phyloP scores from a whole-genome alignment of 495 filamentous ascomycete genomes.

The Staphylotrichum longicolle region DNA sequence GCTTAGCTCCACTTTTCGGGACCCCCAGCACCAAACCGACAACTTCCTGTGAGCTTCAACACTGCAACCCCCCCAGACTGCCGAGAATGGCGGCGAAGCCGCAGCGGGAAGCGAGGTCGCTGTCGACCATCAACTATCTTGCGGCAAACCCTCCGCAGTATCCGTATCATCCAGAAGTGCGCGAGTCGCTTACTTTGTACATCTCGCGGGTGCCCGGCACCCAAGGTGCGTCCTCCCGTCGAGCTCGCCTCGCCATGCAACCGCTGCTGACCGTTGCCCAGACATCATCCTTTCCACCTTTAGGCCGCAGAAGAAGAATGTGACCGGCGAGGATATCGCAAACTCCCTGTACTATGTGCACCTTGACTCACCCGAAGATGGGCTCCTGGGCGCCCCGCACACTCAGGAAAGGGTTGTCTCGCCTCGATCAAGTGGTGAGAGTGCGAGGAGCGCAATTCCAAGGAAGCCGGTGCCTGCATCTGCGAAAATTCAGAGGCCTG shows the following conservation, averaged over 20 bases:
- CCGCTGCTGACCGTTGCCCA: conserved; percentile 36
- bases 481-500: conserved; percentile 21
- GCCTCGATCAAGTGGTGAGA: conserved; percentile 49
- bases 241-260: conserved; percentile 3
- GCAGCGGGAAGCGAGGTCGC: conserved; percentile 73
- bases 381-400: conserved; percentile 48
- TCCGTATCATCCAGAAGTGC: conserved; percentile 64
- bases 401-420: conserved; percentile 41
- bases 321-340: conserved; percentile 82
- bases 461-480: conserved; percentile 44
- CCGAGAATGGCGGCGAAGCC: conserved; percentile 26
- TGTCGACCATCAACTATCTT: conserved; percentile 73
- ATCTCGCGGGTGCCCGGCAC: conserved; percentile 91
- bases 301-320: conserved; percentile 80
- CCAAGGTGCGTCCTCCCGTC: conserved; percentile 57
- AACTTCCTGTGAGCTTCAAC: neutral
- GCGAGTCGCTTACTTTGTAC: conserved; percentile 74
- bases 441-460: conserved; percentile 42
- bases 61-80: neutral
- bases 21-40: too few relatives aligned
- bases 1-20: too few relatives aligned
- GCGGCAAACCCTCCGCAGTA: conserved; percentile 85
- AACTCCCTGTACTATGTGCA: conserved; percentile 91
- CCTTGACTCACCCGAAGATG: conserved; percentile 61
- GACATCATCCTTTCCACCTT: conserved; percentile 93